phyloP scores from a whole-genome alignment of 768 basidiomycete species.

The Trametes cinnabarina region DNA sequence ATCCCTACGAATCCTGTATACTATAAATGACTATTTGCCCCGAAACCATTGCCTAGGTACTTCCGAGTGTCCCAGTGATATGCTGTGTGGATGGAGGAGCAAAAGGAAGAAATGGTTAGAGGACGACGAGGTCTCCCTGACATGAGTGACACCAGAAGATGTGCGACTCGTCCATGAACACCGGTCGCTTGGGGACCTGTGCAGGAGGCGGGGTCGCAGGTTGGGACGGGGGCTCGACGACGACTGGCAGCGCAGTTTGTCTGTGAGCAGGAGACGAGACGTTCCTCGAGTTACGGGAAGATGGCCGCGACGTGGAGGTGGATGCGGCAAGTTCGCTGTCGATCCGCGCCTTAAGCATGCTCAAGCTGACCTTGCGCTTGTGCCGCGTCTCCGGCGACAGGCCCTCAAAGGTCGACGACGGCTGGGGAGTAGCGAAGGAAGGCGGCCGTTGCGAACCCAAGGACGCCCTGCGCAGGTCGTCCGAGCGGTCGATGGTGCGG shows the following conservation, averaged over 20 bases:
- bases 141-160: slow-evolving; percentile 89
- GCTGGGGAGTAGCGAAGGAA: slow-evolving; percentile 34
- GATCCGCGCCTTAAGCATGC: slow-evolving; percentile 89
- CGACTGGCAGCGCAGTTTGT: slow-evolving; percentile 29
- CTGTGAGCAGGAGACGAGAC: slow-evolving; percentile 46
- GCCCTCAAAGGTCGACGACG: slow-evolving; percentile 57
- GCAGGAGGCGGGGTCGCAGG: slow-evolving; percentile 27
- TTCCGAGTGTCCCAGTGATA: neutral
- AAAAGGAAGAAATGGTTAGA: slow-evolving; percentile 36
- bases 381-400: slow-evolving; percentile 75
- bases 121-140: slow-evolving; percentile 75
- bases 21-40: slow-evolving; percentile 17
- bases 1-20: slow-evolving; percentile 19
- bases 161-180: slow-evolving; percentile 85
- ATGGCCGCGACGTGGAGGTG: slow-evolving; percentile 35
- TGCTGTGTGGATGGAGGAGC: neutral
- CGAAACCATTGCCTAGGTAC: neutral
- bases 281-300: slow-evolving; percentile 39
- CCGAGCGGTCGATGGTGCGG: slow-evolving; percentile 41
- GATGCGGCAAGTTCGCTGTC: slow-evolving; percentile 66
- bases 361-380: slow-evolving; percentile 78
- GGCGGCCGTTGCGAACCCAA: slow-evolving; percentile 29
- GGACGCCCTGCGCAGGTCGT: slow-evolving; percentile 40
- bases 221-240: slow-evolving; percentile 27
- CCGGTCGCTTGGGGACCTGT: slow-evolving; percentile 43